Conservation (phyloP, 1,139 yeast genomes). For the Debaryomycetaceae sp. region DNA sequence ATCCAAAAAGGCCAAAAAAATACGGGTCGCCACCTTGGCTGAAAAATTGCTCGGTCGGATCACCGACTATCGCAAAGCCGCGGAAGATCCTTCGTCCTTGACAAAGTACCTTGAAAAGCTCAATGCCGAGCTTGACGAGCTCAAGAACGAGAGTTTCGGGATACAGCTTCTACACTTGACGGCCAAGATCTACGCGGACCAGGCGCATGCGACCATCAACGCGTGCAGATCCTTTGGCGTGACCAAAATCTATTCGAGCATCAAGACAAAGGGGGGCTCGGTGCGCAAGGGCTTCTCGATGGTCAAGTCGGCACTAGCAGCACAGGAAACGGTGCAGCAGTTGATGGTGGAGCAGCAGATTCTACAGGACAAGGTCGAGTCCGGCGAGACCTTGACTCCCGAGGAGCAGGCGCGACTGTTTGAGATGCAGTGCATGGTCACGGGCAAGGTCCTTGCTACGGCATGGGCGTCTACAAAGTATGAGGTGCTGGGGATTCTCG, state of each 20-base stretch:
- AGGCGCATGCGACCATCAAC: slow-evolving; percentile 36
- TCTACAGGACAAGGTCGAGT: slow-evolving; percentile 23
- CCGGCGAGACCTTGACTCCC: slow-evolving; percentile 22
- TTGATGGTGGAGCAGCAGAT: slow-evolving; percentile 40
- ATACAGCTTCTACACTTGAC: slow-evolving; percentile 40
- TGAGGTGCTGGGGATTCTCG: slow-evolving; percentile 58
- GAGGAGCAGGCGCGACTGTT: slow-evolving; percentile 43
- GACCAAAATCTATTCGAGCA: slow-evolving; percentile 41
- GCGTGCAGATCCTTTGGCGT: slow-evolving; percentile 35
- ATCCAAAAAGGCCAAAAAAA: slow-evolving; percentile 41
- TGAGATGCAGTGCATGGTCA: slow-evolving; percentile 53
- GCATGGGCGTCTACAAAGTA: slow-evolving; percentile 75
- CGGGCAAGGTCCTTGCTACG: slow-evolving; percentile 65
- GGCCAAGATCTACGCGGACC: slow-evolving; percentile 53
- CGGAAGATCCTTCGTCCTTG: slow-evolving; percentile 21
- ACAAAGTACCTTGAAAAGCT: slow-evolving; percentile 29
- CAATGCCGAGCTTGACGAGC: slow-evolving; percentile 48
- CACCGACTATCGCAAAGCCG: slow-evolving; percentile 22
- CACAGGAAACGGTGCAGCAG: slow-evolving; percentile 28
- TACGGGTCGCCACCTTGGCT: slow-evolving; percentile 44
- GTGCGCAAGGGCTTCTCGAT: slow-evolving; percentile 30
- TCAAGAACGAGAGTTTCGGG: slow-evolving; percentile 39
- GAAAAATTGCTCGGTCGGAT: slow-evolving; percentile 34
- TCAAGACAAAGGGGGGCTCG: slow-evolving; percentile 27
- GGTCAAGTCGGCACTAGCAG: slow-evolving; percentile 32